Base-by-base conservation (phyloP, 495 filamentous ascomycete species). In the Neurospora sp. region DNA sequence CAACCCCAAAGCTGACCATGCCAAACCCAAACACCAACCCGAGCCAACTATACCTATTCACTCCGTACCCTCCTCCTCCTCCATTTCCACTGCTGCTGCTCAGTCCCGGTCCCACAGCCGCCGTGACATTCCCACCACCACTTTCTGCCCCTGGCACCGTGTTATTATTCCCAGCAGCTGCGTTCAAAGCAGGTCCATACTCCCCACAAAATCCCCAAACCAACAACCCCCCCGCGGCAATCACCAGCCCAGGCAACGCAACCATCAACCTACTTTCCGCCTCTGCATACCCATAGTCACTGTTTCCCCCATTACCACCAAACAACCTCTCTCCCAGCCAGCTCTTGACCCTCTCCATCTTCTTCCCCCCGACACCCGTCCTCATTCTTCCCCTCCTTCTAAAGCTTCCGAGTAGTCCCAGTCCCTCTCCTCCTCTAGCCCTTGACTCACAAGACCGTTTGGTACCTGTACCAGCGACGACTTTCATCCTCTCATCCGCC, bases 151-250 rank as follows among this genome's bases (percentile, higher is more conserved):
- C 46, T 11, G 2, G 10, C 20, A 54, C 20, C 23, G 54, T 62
- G 23, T 23, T 16, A 62, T 59, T 31, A 31, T 31, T 62, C 27
- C 23, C 54, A 62, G 6, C 54, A 4, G 23, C 54, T 0, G 12
- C 54, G 3, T 31, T 35, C 27, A 66, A 9, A 35, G 27, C 27
- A 66, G 27, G 54, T 66, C 54, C 74, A 23, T 76, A 74, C 48
- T 77, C 71, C 1, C 79, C 80, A 16, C 79, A 81, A n/a, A 79
- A 78, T 0, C 79, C 80, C 75, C 81, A 81, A 35, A 81, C 77
- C 59, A 81, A 14, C 35, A 82, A 7, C 4, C 79, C 80, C 1
- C 59, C 74, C 5, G 80, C 79, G 9, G 78, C 79, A 4, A 81
- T 27, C 0, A 73, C 73, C 37, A 82, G 27, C 0, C 76, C 73